Base-by-base conservation (phyloP, 805 yeast genomes). In the Candida odintsovae region DNA sequence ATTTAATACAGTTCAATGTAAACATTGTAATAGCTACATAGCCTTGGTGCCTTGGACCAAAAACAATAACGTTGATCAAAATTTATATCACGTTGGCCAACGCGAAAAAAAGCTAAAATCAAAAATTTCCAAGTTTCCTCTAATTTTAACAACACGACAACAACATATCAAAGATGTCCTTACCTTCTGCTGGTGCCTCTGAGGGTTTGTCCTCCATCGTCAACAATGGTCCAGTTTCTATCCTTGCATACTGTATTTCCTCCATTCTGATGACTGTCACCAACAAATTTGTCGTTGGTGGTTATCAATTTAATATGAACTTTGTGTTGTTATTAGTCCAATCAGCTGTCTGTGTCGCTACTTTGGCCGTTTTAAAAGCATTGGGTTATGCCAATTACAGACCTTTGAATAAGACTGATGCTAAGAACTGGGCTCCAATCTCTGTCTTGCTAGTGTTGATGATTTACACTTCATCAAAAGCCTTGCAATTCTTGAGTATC, bases 261-360 rank as follows among this genome's bases (percentile, higher is more conserved):
- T 94, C 99, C 21, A 94, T 94, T 56, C 72, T 94, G 65, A 94
- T 94, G 99, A 94, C 99, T 26, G 90, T 90, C 51, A 90, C 98
- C 50, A 94, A 94, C 77, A 94, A 94, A 71, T 92, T 83, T 64
- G 98, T 94, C 49, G 85, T 94, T 49, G 75, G 73, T 56, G 70
- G 76, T 25, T 80, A 86, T 65, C 76, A 83, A 65, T 81, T 81
- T 68, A 81, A 81, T 68, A 78, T 94, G 78, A 90, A 90, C 75
- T 90, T 90, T 63, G 82, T 94, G 59, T 75, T 92, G 62, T 73
- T 94, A 65, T 95, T 95, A 38, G 82, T 90, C 38, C 99, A 94
- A 73, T 79, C 92, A 28, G 67, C 80, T 46, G 96, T 92, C 49
- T 92, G 98, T 74, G 76, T 86, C 50, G 63, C 71, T 41, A 82